phyloP scores from a whole-genome alignment of 208 protist genomes.

The Trypanosomatidae sp. region DNA sequence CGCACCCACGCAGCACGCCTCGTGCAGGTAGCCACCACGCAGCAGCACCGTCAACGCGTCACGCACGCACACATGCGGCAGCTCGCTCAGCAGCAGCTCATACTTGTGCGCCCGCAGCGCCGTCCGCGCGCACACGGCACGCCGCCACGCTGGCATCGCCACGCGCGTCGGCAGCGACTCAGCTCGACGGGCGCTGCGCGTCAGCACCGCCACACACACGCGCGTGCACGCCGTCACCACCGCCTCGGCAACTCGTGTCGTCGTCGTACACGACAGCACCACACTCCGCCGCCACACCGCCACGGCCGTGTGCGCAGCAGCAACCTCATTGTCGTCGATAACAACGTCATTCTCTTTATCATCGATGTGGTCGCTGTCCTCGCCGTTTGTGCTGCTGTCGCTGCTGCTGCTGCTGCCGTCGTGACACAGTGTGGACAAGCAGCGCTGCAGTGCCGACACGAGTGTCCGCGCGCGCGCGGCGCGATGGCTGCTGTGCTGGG shows the following conservation, averaged over 20 bases:
- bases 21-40: constrained; percentile 20
- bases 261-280: constrained; percentile 19
- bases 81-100: constrained; percentile 44
- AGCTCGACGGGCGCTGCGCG: too few relatives aligned
- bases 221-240: too few relatives aligned
- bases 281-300: constrained; percentile 7
- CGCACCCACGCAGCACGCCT: constrained; percentile 15
- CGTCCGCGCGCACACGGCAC: constrained; percentile 16
- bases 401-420: constrained; percentile 1
- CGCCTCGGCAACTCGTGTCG: too few relatives aligned
- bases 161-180: constrained; percentile 10
- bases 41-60: constrained; percentile 28
- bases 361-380: too few relatives aligned
- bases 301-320: constrained; percentile 8
- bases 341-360: too few relatives aligned
- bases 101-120: constrained; percentile 69
- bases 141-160: constrained; percentile 35
- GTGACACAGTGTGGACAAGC: constrained; percentile 16
- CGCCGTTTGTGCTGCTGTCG: constrained; percentile 1
- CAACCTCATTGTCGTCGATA: too few relatives aligned
- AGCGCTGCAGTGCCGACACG: constrained; percentile 13
- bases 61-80: constrained; percentile 37
- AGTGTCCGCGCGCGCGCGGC: constrained; percentile 5
- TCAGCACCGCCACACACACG: too few relatives aligned
- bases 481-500: constrained; percentile 14